These are phyloP conservation scores for Phytopythium helicoides DNA, from an alignment of 352 stramenopile species.

Conservation along the genomic window DNA sequence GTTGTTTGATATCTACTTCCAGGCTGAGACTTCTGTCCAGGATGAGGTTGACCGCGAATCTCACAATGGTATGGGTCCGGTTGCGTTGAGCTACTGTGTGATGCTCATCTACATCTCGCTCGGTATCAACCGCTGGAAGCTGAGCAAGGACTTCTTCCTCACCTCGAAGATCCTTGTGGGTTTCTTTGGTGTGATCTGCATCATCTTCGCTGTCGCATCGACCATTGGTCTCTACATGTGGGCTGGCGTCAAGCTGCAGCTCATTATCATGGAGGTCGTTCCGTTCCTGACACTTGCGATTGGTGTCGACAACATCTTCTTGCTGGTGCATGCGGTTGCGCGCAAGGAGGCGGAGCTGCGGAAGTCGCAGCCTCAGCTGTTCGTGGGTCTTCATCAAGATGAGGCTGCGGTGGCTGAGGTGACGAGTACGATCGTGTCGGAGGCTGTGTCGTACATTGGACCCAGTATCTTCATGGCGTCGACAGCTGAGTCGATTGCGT, in stretches of 20 bases:
- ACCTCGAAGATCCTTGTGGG: constrained; percentile 54
- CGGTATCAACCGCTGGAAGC: constrained; percentile 61
- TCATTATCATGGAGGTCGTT: constrained; percentile 74
- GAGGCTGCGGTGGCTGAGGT: constrained; percentile 35
- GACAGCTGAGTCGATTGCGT: constrained; percentile 45
- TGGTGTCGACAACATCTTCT: constrained; percentile 71
- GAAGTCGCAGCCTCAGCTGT: constrained; percentile 30
- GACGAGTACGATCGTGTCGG: constrained; percentile 27
- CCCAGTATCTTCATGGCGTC: constrained; percentile 71
- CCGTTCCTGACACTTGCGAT: constrained; percentile 67
- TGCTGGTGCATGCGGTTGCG: constrained; percentile 52
- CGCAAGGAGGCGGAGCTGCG: constrained; percentile 41
- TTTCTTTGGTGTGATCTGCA: constrained; percentile 56
- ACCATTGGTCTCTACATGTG: constrained; percentile 69
- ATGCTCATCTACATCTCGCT: constrained; percentile 73
- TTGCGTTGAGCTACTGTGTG: constrained; percentile 50
- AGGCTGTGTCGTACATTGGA: constrained; percentile 46
- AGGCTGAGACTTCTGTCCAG: constrained; percentile 60
- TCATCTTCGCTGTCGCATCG: constrained; percentile 50
- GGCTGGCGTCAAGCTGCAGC: constrained; percentile 55
- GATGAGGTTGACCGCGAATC: constrained; percentile 57
- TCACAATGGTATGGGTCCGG: constrained; percentile 42
- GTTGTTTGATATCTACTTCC: constrained; percentile 55
- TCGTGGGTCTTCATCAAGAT: constrained; percentile 38
- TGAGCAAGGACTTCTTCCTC: constrained; percentile 43